These are phyloP conservation scores for Botryotinia narcissicola DNA, from an alignment of 2,329 filamentous ascomycete species.

Conservation along the genomic window DNA sequence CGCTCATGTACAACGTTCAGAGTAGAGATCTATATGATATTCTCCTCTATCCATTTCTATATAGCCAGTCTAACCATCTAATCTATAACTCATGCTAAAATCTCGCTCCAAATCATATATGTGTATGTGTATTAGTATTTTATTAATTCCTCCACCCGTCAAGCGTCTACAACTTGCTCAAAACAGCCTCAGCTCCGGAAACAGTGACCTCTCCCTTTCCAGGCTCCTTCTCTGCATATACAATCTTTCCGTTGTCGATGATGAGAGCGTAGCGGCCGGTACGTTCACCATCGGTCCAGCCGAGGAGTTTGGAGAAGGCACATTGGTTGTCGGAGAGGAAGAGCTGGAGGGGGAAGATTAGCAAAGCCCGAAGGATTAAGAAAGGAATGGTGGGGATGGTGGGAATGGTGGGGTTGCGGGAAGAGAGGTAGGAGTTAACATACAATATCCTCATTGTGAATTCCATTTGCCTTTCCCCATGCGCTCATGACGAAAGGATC, in stretches of 20 bases:
- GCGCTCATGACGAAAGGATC: slow-evolving; percentile 70
- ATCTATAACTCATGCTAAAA: not conserved
- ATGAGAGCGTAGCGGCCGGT: slow-evolving; percentile 66
- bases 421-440: slow-evolving; percentile 26
- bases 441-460: slow-evolving; percentile 63
- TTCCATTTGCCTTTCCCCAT: slow-evolving; percentile 68
- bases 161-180: slow-evolving; percentile 33
- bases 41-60: slow-evolving; percentile 4
- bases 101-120: slow-evolving; percentile 2
- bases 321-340: slow-evolving; percentile 65
- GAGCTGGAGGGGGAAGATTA: slow-evolving; percentile 43
- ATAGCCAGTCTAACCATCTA: not conserved
- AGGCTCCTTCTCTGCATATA: slow-evolving; percentile 63
- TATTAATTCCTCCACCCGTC: not conserved
- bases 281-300: slow-evolving; percentile 60
- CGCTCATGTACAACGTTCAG: not conserved
- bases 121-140: not conserved
- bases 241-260: slow-evolving; percentile 66
- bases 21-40: slow-evolving; percentile 18
- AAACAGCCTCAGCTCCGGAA: slow-evolving; percentile 37
- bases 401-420: not conserved
- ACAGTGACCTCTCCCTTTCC: slow-evolving; percentile 34
- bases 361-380: not conserved
- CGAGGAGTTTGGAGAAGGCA: slow-evolving; percentile 63
- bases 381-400: not conserved